A percentile compares a stretch with the other conserved stretches of the same genome.
phyloP scores from a whole-genome alignment of 2,329 filamentous ascomycete species.

The Bipolaris oryzae region DNA sequence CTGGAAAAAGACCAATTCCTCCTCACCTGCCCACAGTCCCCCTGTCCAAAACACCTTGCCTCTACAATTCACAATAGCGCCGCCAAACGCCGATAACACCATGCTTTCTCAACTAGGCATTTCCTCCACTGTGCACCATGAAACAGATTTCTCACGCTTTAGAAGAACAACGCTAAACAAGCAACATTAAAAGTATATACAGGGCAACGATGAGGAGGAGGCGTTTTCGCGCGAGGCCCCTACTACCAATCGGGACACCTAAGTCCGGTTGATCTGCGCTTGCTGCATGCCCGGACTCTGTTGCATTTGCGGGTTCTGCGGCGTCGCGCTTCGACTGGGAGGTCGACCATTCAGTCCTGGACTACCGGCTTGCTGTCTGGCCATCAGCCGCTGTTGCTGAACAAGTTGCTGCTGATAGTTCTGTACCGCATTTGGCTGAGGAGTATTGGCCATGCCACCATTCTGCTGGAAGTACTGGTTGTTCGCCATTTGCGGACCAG shows the following conservation, averaged over 20 bases:
- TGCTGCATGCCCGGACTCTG: slow-evolving; percentile 44
- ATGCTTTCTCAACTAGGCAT: slow-evolving; percentile 10
- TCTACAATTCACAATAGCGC: slow-evolving; percentile 5
- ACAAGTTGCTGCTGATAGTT: slow-evolving; percentile 47
- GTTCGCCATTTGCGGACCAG: slow-evolving; percentile 42
- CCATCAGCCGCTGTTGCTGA: slow-evolving; percentile 47
- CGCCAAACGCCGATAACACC: slow-evolving; percentile 18
- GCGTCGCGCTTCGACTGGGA: slow-evolving; percentile 48
- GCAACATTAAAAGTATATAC: slow-evolving; percentile 42
- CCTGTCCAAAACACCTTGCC: background rate
- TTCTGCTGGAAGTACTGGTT: slow-evolving; percentile 45
- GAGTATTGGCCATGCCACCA: slow-evolving; percentile 36
- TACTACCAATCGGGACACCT: slow-evolving; percentile 9
- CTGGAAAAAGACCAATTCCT: background rate
- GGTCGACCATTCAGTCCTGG: slow-evolving; percentile 40
- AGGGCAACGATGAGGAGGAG: slow-evolving; percentile 23
- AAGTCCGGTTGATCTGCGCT: slow-evolving; percentile 36
- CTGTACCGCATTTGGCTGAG: slow-evolving; percentile 44
- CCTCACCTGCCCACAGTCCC: background rate
- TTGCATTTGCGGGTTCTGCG: slow-evolving; percentile 45
- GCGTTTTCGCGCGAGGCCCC: slow-evolving; percentile 25
- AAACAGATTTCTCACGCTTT: slow-evolving; percentile 12
- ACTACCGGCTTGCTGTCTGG: slow-evolving; percentile 39
- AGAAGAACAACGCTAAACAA: slow-evolving; percentile 16
- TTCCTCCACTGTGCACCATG: slow-evolving; percentile 5